A percentile compares a stretch with the other conserved stretches of the same genome.
phyloP scores from a whole-genome alignment of 306 rosid species.

The Arachis stenosperma region DNA sequence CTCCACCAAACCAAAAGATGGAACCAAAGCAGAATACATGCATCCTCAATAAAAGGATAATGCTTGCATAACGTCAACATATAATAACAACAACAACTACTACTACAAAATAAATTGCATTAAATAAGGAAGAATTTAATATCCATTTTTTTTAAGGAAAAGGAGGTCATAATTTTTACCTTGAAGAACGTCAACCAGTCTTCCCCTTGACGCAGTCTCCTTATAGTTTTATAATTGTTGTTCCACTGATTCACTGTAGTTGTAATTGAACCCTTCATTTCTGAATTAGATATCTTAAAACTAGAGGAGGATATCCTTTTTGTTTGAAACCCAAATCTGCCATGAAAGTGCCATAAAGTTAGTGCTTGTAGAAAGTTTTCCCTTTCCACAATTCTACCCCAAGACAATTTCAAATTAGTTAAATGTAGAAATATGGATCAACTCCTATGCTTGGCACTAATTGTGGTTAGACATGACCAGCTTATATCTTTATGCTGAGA shows the following conservation, averaged over 20 bases:
- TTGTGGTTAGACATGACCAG: conserved; percentile 29
- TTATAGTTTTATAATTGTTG: conserved; percentile 50
- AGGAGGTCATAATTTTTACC: conserved; percentile 50
- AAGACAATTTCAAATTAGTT: conserved; percentile 27
- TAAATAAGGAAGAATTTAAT: not conserved
- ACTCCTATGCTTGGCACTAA: conserved; percentile 21
- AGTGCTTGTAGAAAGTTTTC: conserved; percentile 34
- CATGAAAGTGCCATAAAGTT: conserved; percentile 33
- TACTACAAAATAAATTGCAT: conserved; percentile 1
- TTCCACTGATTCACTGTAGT: conserved; percentile 64
- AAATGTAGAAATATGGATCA: conserved; percentile 5
- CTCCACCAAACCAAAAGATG: conserved; percentile 36
- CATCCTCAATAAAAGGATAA: conserved; percentile 20
- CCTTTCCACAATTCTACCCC: conserved; percentile 1
- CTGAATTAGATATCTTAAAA: conserved; percentile 59
- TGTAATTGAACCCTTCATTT: conserved; percentile 50
- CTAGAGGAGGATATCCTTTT: conserved; percentile 50
- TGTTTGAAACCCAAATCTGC: conserved; percentile 59
- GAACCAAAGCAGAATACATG: conserved; percentile 25
- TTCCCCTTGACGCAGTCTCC: conserved; percentile 62
- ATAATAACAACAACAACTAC: not conserved
- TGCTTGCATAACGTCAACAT: conserved; percentile 1
- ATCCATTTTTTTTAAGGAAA: not conserved
- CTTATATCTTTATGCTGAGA: conserved; percentile 20
- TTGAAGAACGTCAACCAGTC: conserved; percentile 72